Evolutionary conservation across 768 basidiomycete species (phyloP).

Genomic region (Macrolepiota fuliginosa): DNA sequence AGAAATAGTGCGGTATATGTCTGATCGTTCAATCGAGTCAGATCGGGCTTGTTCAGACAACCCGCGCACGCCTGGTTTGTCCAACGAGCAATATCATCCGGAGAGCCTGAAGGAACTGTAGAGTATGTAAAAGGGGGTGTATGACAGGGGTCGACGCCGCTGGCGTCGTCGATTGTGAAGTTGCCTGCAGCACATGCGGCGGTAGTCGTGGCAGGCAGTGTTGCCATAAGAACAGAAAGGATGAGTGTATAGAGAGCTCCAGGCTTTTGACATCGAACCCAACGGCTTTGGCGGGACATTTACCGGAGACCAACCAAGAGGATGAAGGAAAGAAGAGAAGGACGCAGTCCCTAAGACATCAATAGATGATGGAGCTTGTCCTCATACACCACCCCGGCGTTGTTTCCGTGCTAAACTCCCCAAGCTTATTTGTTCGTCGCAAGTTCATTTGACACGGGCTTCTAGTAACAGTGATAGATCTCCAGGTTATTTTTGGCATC

Average conservation of each 20-base stretch:
- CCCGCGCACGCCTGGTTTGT: constrained; percentile 20
- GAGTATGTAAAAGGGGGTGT: background rate
- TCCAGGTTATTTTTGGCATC: background rate
- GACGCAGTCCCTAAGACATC: background rate
- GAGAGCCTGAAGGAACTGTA: background rate
- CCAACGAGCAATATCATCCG: constrained; percentile 18
- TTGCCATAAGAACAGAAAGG: background rate
- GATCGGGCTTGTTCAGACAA: constrained; percentile 24
- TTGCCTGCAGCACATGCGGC: background rate
- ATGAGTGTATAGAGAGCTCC: background rate
- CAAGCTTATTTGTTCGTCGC: background rate
- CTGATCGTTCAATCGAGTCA: constrained; percentile 18
- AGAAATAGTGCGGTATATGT: constrained; percentile 26
- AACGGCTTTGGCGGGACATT: background rate
- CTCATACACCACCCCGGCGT: too few relatives aligned
- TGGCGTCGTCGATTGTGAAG: constrained; percentile 1
- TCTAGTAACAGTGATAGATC: background rate
- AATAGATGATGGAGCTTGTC: background rate
- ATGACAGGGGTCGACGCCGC: background rate
- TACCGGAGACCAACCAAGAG: background rate
- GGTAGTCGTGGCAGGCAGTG: background rate
- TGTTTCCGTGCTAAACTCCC: background rate
- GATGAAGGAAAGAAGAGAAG: background rate
- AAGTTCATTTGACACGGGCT: background rate
- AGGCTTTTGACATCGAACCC: background rate